Conservation (phyloP, 306 rosid species). For the Lithocarpus polystachyus region DNA sequence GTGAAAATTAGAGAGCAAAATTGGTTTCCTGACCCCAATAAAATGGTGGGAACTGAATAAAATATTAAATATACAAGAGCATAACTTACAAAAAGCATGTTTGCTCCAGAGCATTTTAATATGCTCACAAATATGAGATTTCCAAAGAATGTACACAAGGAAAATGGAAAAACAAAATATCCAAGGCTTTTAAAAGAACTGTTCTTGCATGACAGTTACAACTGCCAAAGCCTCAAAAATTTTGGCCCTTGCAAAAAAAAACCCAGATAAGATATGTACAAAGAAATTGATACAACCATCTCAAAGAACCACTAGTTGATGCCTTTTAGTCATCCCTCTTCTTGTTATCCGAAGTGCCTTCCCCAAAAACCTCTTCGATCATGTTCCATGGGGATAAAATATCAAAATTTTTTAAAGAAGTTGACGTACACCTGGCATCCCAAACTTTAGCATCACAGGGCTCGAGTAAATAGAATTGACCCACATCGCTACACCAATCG, state of each 20-base stretch:
- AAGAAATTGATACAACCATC: neutral
- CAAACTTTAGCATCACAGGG: conserved; percentile 44
- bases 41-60: neutral
- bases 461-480: conserved; percentile 36
- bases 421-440: conserved; percentile 33
- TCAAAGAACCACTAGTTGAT: conserved; percentile 8
- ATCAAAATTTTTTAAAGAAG: conserved; percentile 34
- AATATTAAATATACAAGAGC: neutral
- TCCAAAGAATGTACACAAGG: conserved; percentile 17
- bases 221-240: neutral
- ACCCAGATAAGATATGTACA: conserved; percentile 1
- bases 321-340: conserved; percentile 22
- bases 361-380: conserved; percentile 53
- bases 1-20: neutral
- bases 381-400: conserved; percentile 50
- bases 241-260: neutral
- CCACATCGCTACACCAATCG: conserved; percentile 26
- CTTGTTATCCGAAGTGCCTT: conserved; percentile 31
- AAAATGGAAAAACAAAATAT: conserved; percentile 10
- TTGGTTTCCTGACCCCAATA: neutral
- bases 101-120: neutral
- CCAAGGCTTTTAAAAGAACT: conserved; percentile 3
- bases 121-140: conserved; percentile 6
- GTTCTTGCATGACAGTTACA: conserved; percentile 1
- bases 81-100: neutral